These are phyloP conservation scores for Tolypocladium capitatum DNA, from an alignment of 2,329 filamentous ascomycete genomes.

Conservation along the genomic window DNA sequence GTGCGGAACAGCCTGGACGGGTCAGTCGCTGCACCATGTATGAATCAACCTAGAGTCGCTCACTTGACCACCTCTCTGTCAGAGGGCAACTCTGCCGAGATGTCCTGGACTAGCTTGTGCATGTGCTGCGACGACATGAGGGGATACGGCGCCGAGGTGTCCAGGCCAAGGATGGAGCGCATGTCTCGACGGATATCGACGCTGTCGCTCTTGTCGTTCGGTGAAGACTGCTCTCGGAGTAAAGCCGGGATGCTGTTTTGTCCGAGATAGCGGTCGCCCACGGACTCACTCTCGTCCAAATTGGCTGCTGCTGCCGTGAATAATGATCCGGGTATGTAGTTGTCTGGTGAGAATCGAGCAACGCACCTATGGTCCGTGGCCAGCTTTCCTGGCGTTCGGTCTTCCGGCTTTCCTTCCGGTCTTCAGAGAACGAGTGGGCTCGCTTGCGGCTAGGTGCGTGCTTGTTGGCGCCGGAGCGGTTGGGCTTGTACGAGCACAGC, in stretches of 20 bases:
- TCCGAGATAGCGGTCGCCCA: slow-evolving; percentile 47
- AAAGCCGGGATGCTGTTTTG: slow-evolving; percentile 57
- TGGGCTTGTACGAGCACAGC: slow-evolving; percentile 55
- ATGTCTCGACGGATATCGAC: slow-evolving; percentile 51
- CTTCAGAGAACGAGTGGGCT: slow-evolving; percentile 19
- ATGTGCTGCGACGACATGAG: slow-evolving; percentile 53
- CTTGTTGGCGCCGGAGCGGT: slow-evolving; percentile 28
- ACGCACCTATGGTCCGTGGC: slow-evolving; percentile 27
- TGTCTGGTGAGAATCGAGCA: not conserved
- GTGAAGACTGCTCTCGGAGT: slow-evolving; percentile 45
- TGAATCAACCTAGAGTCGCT: slow-evolving; percentile 11
- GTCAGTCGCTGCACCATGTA: slow-evolving; percentile 3
- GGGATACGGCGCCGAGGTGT: slow-evolving; percentile 53
- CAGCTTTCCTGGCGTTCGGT: slow-evolving; percentile 26
- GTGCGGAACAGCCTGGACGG: slow-evolving; percentile 43
- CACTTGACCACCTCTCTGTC: slow-evolving; percentile 56
- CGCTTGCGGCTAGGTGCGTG: slow-evolving; percentile 20
- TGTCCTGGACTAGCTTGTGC: slow-evolving; percentile 45
- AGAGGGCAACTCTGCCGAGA: slow-evolving; percentile 47
- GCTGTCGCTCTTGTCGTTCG: slow-evolving; percentile 36
- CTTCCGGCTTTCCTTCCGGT: slow-evolving; percentile 18
- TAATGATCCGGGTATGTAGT: not conserved
- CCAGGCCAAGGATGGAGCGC: slow-evolving; percentile 51
- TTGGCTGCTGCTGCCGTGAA: slow-evolving; percentile 21
- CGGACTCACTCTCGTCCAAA: slow-evolving; percentile 40